Base-by-base conservation (phyloP, 1,284 basidiomycete genomes). In the Leccinum pachyderme region DNA sequence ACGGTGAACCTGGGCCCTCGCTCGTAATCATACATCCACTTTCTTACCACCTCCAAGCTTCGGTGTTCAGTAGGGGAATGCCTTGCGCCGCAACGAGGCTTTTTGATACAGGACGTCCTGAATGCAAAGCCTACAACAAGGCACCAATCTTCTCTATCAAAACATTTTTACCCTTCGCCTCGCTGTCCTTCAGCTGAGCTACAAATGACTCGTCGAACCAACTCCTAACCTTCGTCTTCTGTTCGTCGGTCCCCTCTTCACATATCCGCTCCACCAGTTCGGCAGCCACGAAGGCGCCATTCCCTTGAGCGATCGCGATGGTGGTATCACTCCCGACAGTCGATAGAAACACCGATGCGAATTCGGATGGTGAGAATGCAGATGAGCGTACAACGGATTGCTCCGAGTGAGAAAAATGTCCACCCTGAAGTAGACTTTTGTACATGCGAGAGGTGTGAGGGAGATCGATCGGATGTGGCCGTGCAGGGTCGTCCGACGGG, bases 361-460 rank as follows among this genome's bases (percentile, higher is more conserved):
- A 88, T 1, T 68, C 68, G 2, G 69, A 64, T 1, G 88, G 75
- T 13, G 83, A 80, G 76, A 84, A 89, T 4, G 68, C 65, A 1
- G 73, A 61, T 1, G 77, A 69, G 18, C 74, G 71, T 6, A 78
- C 72, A 43, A 94, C 75, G 1, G 77, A 60, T 45, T 80, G 79
- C 3, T 82, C 80, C 0, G 78, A 69, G 44, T 83, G 84, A 55
- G 83, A 86, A 72, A 85, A 95, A 69, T 94, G 92, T 0, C 93
- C 93, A n/a, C 93, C 93, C 65, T 93, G 89, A 0, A 95, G 78
- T 11, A 95, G 81, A 1, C 84, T 86, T 72, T 95, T 95, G 79
- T 92, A 93, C 52, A 93, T 69, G 44, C 93, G 80, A 2, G 89
- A 87, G 2, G 86, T 82, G 68, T 92, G 90, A 0, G 91, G 82